Evolutionary conservation across 768 basidiomycete species (phyloP), one percentile per base, ranked within the genome.

Genomic region (Russula emetica): DNA sequence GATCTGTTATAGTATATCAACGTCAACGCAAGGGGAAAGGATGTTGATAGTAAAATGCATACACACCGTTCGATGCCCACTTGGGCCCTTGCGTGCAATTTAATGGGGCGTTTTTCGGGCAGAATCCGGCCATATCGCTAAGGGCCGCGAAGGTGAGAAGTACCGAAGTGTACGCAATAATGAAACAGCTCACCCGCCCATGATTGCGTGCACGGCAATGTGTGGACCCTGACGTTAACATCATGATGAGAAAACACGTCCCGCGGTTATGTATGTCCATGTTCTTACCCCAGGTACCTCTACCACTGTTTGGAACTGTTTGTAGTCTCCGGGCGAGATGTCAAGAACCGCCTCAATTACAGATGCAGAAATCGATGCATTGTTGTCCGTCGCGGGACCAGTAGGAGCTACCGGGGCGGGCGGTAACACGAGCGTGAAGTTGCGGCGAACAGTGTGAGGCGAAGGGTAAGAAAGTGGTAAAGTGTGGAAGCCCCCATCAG

Each of bases 401-500:
- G 6, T 6, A 40, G 2, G 1, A 38, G 38, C 38, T 16, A 16
- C 38, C 6, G 1, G 16, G 16, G 3, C 0, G 16, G 38, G 38
- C 16, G 38, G 38, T 40, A 40, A 18, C 38, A 18, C 16, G 11
- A 74, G 71, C 1, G 72, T 74, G 69, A 71, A 77, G 55, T 73
- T 74, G 11, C 76, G 70, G 22, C 76, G 73, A 24, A 76, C 22
- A 24, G 56, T 68, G 65, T 77, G 75, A 36, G 73, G 71, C 30
- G 66, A 66, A n/a, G 76, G 76, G 52, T 77, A 77, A 8, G 75
- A 69, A 20, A 74, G 64, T 13, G 64, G 60, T 58, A 73, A 59
- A 24, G 58, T 58, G 18, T 67, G 67, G 64, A 76, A 74, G 8
- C 67, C 75, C 34, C 75, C 76, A 50, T 71, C 69, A 13, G 67